phyloP scores from a whole-genome alignment of 306 rosid species.

The Potentilla sterilis region DNA sequence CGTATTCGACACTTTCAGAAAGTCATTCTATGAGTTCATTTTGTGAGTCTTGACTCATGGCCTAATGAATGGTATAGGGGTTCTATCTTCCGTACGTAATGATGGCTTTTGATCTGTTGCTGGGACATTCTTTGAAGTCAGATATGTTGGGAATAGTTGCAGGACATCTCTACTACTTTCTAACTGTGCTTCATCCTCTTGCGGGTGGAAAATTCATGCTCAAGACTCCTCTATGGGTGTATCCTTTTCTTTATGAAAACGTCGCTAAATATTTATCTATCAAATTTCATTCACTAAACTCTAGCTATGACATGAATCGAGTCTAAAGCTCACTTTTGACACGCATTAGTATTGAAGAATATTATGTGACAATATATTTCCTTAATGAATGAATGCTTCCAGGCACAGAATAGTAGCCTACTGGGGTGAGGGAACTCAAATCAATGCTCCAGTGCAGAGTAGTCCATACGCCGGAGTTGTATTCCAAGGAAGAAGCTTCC shows the following conservation, averaged over 20 bases:
- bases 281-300: not conserved
- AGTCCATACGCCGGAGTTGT: conserved; percentile 55
- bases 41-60: not conserved
- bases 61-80: conserved; percentile 36
- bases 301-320: not conserved
- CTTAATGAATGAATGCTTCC: conserved; percentile 27
- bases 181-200: conserved; percentile 75
- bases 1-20: not conserved
- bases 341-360: not conserved
- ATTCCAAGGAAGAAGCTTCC: conserved; percentile 62
- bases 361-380: not conserved
- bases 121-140: conserved; percentile 48
- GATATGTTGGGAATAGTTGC: conserved; percentile 54
- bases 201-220: conserved; percentile 51
- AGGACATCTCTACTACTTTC: conserved; percentile 74
- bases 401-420: conserved; percentile 66
- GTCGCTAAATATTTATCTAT: not conserved
- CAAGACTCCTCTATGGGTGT: conserved; percentile 72
- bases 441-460: conserved; percentile 60
- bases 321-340: not conserved
- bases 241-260: conserved; percentile 42
- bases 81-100: conserved; percentile 76
- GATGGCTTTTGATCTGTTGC: conserved; percentile 47
- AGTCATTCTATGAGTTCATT: not conserved
- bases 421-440: conserved; percentile 73